Evolutionary conservation across 2,329 filamentous ascomycete species (phyloP), one percentile per base, ranked within the genome.

Genomic region (Drechslera avenae): DNA sequence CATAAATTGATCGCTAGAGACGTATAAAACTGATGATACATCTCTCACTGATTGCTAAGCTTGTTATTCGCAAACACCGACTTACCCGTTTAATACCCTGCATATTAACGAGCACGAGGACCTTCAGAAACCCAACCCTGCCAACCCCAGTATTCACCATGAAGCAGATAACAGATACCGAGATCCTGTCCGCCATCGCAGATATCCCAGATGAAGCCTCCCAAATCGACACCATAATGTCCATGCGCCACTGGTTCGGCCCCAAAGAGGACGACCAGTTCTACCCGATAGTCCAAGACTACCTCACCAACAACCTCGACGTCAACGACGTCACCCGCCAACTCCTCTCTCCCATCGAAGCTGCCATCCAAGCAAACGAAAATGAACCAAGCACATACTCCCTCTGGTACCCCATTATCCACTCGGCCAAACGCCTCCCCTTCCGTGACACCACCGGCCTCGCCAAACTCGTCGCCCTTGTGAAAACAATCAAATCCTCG

Each of bases 391-490:
- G 28, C 26, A 31, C 37, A 1, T 18, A 31, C 2, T 9, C 17
- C 8, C 28, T 46, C 43, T 46, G 43, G 43, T 32, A 32, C 26
- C 37, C 33, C 9, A 46, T 46, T 14, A 46, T 46, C 18, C 43
- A 46, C 43, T 46, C 43, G 2, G 43, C 43, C 9, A 46, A 46
- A 39, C 43, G 43, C 10, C 43, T 46, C 34, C 18, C 33, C 7
- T 46, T 46, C 34, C 43, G 43, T n/a, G 17, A 46, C 34, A 39
- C 18, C 5, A 13, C n/a, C 17, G 34, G 33, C n/a, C 43, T 46
- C 6, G 5, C 31, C 26, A 46, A 39, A 31, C 34, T 46, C 14
- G 26, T 46, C 43, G 19, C 13, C 34, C 43, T 46, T 4, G 31
- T 46, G 26, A 17, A 31, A 26, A 16, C 43, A 5, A 46, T 39